A percentile compares a stretch with the other conserved stretches of the same genome.
These are phyloP conservation scores for Talaromyces sp. DNA, from an alignment of 2,329 filamentous ascomycete genomes.

Conservation along the genomic window DNA sequence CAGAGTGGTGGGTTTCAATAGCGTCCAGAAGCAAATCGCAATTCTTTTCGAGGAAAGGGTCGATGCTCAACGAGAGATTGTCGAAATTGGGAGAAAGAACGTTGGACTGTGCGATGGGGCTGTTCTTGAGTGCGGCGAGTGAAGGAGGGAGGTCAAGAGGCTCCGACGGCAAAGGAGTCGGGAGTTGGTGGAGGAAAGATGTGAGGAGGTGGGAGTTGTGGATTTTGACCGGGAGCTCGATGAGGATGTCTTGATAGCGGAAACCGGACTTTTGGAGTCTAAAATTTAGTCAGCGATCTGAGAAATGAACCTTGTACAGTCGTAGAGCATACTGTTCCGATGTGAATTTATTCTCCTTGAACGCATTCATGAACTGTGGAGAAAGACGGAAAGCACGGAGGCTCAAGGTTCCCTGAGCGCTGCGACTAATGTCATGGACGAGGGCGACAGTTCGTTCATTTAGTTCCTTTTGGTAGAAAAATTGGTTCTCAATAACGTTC, in stretches of 20 bases:
- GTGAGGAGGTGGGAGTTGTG: slow-evolving; percentile 98
- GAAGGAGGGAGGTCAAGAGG: slow-evolving; percentile 74
- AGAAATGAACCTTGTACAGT: background rate
- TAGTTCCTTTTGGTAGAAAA: slow-evolving; percentile 87
- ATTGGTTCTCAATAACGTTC: slow-evolving; percentile 96
- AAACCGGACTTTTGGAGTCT: slow-evolving; percentile 94
- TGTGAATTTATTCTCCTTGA: slow-evolving; percentile 96
- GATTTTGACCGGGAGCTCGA: slow-evolving; percentile 82
- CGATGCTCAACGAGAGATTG: slow-evolving; percentile 84
- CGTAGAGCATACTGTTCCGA: slow-evolving; percentile 75
- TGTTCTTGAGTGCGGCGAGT: slow-evolving; percentile 69
- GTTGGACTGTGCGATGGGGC: slow-evolving; percentile 54
- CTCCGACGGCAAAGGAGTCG: slow-evolving; percentile 60
- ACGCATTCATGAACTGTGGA: slow-evolving; percentile 80
- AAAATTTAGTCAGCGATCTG: slow-evolving; percentile 24
- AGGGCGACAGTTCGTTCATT: slow-evolving; percentile 85
- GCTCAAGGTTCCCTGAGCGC: slow-evolving; percentile 84
- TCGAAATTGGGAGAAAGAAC: slow-evolving; percentile 86
- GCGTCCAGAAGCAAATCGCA: slow-evolving; percentile 93
- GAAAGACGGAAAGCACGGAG: slow-evolving; percentile 88
- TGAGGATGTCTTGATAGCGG: slow-evolving; percentile 86
- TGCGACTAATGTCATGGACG: slow-evolving; percentile 93
- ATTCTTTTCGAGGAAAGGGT: slow-evolving; percentile 97
- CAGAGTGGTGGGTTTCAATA: slow-evolving; percentile 96
- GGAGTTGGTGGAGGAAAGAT: slow-evolving; percentile 89